A percentile compares a stretch with the other conserved stretches of the same genome.
Evolutionary conservation across 179 eudicot species (phyloP).

Genomic region (Vitellaria paradoxa): DNA sequence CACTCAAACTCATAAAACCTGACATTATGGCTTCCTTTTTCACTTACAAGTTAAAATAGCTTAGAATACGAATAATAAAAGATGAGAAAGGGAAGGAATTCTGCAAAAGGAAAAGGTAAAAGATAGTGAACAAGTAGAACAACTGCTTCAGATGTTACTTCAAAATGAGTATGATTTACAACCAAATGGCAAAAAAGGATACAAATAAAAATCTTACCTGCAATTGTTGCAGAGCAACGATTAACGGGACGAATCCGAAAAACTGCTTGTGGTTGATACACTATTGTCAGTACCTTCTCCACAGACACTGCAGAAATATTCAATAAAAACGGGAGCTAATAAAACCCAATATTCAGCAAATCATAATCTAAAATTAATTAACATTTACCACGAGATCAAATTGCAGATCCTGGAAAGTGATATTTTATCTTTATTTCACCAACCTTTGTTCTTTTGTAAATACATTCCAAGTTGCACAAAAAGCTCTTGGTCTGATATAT

Average conservation of each 20-base stretch:
- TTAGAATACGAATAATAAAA: neutral
- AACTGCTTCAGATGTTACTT: neutral
- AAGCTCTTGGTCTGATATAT: slow-evolving; percentile 84
- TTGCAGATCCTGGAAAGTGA: neutral
- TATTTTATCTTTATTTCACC: slow-evolving; percentile 1
- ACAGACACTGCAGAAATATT: slow-evolving; percentile 68
- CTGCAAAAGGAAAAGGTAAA: neutral
- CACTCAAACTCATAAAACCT: no score
- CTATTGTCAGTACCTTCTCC: slow-evolving; percentile 87
- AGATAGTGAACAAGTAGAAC: neutral
- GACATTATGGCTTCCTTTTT: no score
- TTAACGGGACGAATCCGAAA: slow-evolving; percentile 93
- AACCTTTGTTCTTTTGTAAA: slow-evolving; percentile 80
- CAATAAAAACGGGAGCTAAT: neutral
- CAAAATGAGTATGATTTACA: neutral
- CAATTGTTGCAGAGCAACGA: slow-evolving; percentile 94
- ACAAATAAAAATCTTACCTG: slow-evolving; percentile 44
- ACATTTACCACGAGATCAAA: slow-evolving; percentile 8
- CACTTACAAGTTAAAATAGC: no score
- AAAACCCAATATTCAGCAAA: neutral
- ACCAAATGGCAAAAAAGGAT: neutral
- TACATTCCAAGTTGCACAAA: slow-evolving; percentile 65
- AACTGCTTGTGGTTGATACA: slow-evolving; percentile 96
- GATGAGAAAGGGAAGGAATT: neutral
- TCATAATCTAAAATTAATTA: neutral